These are phyloP conservation scores for Mortierella sp. DNA, from an alignment of 371 early-diverging fungal species.

Conservation along the genomic window DNA sequence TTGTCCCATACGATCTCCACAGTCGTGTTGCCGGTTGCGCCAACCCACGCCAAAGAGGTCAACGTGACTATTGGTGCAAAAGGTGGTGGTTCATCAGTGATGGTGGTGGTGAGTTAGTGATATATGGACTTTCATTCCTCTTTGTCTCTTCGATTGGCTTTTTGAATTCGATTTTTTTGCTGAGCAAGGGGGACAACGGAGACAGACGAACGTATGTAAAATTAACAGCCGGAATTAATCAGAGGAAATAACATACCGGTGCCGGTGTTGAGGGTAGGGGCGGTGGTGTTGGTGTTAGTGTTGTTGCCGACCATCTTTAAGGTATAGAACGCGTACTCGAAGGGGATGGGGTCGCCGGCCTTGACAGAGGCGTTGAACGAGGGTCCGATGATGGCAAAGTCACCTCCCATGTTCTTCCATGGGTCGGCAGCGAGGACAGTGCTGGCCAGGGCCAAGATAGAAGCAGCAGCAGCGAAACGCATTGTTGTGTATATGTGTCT, in stretches of 20 bases:
- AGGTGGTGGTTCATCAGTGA: background rate
- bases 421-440: constrained; percentile 28
- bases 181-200: background rate
- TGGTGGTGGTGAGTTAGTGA: background rate
- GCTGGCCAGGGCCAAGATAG: constrained; percentile 33
- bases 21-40: constrained; percentile 43
- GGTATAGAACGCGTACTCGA: constrained; percentile 46
- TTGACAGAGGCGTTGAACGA: constrained; percentile 48
- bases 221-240: constrained; percentile 2
- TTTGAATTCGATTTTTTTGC: background rate
- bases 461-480: constrained; percentile 41
- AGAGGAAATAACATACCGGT: constrained; percentile 20
- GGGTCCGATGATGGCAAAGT: constrained; percentile 49
- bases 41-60: constrained; percentile 36
- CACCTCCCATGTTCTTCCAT: constrained; percentile 53
- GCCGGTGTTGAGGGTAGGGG: constrained; percentile 17
- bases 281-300: constrained; percentile 8
- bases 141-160: background rate
- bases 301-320: constrained; percentile 26
- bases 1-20: constrained; percentile 43
- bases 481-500: constrained; percentile 12
- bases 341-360: constrained; percentile 52
- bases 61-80: constrained; percentile 26
- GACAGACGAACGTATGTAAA: background rate
- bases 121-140: constrained; percentile 7